phyloP scores from a whole-genome alignment of 176 grass and related monocot genomes.

The Bromus sterilis region DNA sequence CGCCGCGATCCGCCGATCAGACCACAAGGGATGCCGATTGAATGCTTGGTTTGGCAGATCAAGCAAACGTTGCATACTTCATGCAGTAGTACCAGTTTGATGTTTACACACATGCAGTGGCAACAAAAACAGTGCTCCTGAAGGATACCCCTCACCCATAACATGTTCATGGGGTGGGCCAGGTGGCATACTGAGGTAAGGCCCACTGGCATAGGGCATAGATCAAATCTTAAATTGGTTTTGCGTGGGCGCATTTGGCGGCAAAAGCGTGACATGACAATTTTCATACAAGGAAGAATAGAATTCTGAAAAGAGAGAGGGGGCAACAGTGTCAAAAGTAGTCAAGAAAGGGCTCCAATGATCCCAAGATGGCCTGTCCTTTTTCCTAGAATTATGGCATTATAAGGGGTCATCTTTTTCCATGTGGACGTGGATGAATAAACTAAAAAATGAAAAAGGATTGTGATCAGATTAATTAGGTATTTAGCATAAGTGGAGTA shows the following conservation, averaged over 20 bases:
- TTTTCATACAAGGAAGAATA: constrained; percentile 26
- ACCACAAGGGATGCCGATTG: background rate
- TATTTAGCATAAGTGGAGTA: constrained; percentile 19
- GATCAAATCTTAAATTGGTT: constrained; percentile 29
- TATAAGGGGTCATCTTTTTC: background rate
- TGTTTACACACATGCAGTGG: constrained; percentile 29
- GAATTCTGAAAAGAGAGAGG: background rate
- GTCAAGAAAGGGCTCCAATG: constrained; percentile 48
- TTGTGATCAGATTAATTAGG: constrained; percentile 1
- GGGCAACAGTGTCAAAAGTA: constrained; percentile 39
- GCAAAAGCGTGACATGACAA: constrained; percentile 62
- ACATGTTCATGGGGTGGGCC: no score
- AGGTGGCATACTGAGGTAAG: no score
- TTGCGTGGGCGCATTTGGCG: constrained; percentile 46
- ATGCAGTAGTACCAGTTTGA: no score
- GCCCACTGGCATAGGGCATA: no score
- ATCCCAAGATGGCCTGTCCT: constrained; percentile 26
- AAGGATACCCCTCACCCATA: constrained; percentile 55
- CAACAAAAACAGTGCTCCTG: constrained; percentile 44
- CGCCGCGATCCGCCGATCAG: constrained; percentile 1
- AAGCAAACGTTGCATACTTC: no score
- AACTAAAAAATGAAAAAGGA: background rate
- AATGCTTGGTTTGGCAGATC: background rate
- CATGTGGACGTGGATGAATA: background rate
- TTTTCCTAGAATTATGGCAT: constrained; percentile 20